Evolutionary conservation across 2,329 filamentous ascomycete genomes (phyloP), one percentile per base, ranked within the genome.

Genomic region (Lasiodiplodia citricola): DNA sequence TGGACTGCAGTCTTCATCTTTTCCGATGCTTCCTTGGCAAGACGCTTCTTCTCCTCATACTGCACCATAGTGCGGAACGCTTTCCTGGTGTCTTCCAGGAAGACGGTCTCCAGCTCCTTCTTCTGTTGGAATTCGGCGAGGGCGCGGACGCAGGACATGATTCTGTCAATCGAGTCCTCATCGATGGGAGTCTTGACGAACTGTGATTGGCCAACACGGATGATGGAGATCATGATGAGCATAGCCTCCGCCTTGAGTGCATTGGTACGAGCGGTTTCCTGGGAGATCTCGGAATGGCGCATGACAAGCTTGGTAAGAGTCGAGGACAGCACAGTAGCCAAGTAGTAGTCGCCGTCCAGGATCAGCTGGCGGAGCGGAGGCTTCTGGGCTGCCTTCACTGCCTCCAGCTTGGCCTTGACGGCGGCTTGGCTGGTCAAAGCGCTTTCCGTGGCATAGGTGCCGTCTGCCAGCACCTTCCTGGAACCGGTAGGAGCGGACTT

Each of bases 181-280:
- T 99, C 96, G 72, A 99, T 98, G 2, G 94, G 92, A 1, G 93
- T 92, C 84, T 98, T 98, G 77, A 97, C 96, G 74, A 99, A 99
- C 72, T 97, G 93, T n/a, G 95, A 98, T 82, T 99, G 96, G 51
- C 96, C 96, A 70, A 97, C 96, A 62, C 96, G 94, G 73, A 99
- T 93, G 73, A 99, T 96, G 5, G 96, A 98, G 74, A 99, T 97
- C 94, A 98, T 97, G 78, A 99, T 98, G 66, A 99, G 87, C 96
- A 99, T 99, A 55, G 96, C 96, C 81, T 99, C 96, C 3, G 96
- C 96, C 62, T 93, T 91, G 31, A 99, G 87, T 37, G 95, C 94
- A 75, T 99, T 99, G 37, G 95, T 98, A 50, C 96, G 91, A 54
- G 92, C 92, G 54, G 86, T 82, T 75, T 97, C 95, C 28, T 91